phyloP scores from a whole-genome alignment of 2,329 filamentous ascomycete genomes.

The Acephala macrosclerotiorum region DNA sequence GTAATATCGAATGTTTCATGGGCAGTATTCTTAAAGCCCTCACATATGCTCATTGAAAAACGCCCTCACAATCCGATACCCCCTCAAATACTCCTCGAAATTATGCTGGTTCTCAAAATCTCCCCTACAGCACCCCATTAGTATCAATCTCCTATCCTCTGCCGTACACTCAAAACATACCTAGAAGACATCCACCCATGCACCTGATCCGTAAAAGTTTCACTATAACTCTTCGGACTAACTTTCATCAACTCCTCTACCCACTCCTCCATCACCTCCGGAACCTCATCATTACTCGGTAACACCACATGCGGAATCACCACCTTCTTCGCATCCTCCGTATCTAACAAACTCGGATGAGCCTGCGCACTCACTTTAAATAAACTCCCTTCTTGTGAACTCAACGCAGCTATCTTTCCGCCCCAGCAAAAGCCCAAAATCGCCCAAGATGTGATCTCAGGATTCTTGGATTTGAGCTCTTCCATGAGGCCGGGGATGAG shows the following conservation, averaged over 20 bases:
- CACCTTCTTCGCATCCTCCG: constrained; percentile 64
- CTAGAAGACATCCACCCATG: constrained; percentile 80
- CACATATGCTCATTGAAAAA: constrained; percentile 61
- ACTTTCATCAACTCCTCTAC: constrained; percentile 50
- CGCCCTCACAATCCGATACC: constrained; percentile 63
- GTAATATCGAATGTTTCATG: neutral
- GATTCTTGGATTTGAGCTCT: constrained; percentile 21
- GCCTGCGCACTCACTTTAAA: constrained; percentile 60
- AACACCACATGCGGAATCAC: constrained; percentile 67
- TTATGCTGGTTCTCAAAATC: constrained; percentile 63
- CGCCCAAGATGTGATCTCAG: constrained; percentile 36
- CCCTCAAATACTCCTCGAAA: constrained; percentile 67
- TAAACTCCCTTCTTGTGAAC: constrained; percentile 58
- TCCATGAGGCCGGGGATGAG: constrained; percentile 21
- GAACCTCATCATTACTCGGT: constrained; percentile 68
- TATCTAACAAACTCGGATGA: constrained; percentile 69
- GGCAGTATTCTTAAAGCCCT: neutral
- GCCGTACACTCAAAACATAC: constrained; percentile 28
- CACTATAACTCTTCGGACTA: constrained; percentile 60
- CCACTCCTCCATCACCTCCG: constrained; percentile 42
- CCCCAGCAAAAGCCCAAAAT: constrained; percentile 67
- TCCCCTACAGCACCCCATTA: constrained; percentile 35
- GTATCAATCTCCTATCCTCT: neutral
- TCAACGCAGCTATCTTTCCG: constrained; percentile 68
- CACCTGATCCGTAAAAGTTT: constrained; percentile 71